Conservation (phyloP, 106 monocot genomes). For the Iris macrosiphon region DNA sequence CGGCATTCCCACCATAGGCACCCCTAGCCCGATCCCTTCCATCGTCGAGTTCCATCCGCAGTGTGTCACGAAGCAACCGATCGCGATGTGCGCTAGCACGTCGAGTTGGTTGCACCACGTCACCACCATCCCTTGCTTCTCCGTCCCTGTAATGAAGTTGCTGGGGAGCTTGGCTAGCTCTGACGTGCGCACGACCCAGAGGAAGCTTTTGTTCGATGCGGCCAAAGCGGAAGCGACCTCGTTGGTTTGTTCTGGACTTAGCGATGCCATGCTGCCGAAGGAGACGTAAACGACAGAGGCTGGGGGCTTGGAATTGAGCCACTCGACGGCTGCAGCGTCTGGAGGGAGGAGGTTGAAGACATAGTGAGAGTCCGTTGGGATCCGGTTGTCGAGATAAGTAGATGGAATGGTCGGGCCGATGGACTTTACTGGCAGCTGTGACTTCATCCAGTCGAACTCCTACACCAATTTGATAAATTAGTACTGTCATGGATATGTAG, state of each 20-base stretch:
- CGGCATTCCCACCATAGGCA: conserved; percentile 41
- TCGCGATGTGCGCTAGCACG: conserved; percentile 29
- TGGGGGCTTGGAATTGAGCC: conserved; percentile 12
- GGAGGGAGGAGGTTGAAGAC: conserved; percentile 23
- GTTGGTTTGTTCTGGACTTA: not conserved
- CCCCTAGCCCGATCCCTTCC: conserved; percentile 33
- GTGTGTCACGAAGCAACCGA: conserved; percentile 53
- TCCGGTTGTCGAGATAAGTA: not conserved
- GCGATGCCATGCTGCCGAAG: conserved; percentile 16
- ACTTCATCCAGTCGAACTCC: conserved; percentile 16
- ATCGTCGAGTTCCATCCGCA: conserved; percentile 62
- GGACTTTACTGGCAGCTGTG: conserved; percentile 5
- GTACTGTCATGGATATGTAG: no score
- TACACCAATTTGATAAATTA: no score
- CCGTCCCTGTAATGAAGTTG: not conserved
- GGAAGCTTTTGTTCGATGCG: not conserved
- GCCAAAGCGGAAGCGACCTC: conserved; percentile 6
- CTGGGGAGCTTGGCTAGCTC: conserved; percentile 15
- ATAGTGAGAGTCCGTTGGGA: conserved; percentile 16
- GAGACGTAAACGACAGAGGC: conserved; percentile 21
- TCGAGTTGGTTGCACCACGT: conserved; percentile 41
- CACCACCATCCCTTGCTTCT: conserved; percentile 13
- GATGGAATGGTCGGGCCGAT: conserved; percentile 36
- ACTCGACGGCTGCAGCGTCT: conserved; percentile 11
- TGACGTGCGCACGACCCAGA: conserved; percentile 18